phyloP scores from a whole-genome alignment of 495 filamentous ascomycete genomes.

The Penicillium maclennaniae region DNA sequence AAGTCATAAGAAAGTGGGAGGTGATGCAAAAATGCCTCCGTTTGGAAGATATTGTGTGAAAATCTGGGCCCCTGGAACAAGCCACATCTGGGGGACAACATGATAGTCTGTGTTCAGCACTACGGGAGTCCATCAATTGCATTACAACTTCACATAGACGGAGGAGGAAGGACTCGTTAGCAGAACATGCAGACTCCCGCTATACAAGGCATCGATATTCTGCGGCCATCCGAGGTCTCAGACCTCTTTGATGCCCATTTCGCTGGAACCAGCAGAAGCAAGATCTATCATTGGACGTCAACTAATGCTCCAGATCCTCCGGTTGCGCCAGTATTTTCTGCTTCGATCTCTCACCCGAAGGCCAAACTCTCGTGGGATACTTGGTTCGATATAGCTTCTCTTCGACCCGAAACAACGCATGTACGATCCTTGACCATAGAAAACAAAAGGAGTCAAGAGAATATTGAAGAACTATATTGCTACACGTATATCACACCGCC shows the following conservation, averaged over 20 bases:
- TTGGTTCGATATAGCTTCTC: neutral
- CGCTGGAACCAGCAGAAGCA: conserved; percentile 17
- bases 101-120: conserved; percentile 8
- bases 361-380: neutral
- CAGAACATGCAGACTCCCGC: conserved; percentile 26
- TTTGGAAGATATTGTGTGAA: neutral
- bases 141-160: neutral
- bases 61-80: neutral
- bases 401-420: neutral
- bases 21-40: neutral
- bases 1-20: neutral
- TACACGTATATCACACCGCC: conserved; percentile 18
- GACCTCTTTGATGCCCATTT: conserved; percentile 33
- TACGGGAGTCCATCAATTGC: conserved; percentile 23
- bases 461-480: neutral
- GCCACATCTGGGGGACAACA: neutral
- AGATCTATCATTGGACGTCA: conserved; percentile 16
- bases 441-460: neutral
- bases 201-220: conserved; percentile 28
- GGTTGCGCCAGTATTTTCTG: conserved; percentile 23
- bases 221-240: conserved; percentile 40
- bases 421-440: neutral
- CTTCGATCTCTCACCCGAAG: neutral
- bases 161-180: conserved; percentile 19
- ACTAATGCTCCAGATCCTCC: conserved; percentile 23